phyloP scores from a whole-genome alignment of 2,329 filamentous ascomycete genomes.

The Coniochaeta prunicola region DNA sequence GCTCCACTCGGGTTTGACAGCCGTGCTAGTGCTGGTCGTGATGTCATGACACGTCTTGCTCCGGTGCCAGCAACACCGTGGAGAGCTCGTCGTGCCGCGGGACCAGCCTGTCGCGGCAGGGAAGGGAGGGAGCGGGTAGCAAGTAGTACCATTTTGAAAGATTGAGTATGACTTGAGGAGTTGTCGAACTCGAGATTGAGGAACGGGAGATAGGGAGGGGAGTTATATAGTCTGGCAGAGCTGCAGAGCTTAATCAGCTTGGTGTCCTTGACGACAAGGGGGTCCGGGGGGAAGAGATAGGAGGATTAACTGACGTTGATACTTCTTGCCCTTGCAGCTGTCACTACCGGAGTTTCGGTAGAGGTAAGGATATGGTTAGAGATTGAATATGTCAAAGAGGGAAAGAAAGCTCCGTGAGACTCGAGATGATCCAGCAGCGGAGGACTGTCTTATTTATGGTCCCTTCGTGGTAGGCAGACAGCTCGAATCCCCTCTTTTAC shows the following conservation, averaged over 20 bases:
- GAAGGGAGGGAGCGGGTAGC: slow-evolving; percentile 12
- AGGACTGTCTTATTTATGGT: slow-evolving; percentile 1
- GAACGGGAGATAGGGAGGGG: background rate
- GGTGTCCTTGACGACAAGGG: background rate
- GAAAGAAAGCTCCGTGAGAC: background rate
- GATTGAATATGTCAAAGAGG: background rate
- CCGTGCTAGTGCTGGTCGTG: slow-evolving; percentile 4
- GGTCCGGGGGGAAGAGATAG: background rate
- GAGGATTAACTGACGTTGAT: background rate
- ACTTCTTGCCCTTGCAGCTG: background rate
- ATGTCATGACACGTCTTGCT: slow-evolving; percentile 6
- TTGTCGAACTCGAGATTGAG: background rate
- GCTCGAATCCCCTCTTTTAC: background rate
- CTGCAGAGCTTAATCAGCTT: background rate
- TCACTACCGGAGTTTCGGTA: background rate
- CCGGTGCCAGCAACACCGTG: slow-evolving; percentile 7
- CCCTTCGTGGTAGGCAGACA: background rate
- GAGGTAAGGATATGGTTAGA: background rate
- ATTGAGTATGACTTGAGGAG: background rate
- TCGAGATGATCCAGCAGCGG: background rate
- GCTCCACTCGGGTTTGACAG: background rate
- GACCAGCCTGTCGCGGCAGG: slow-evolving; percentile 9
- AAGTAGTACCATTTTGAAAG: slow-evolving; percentile 15
- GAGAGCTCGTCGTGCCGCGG: slow-evolving; percentile 8
- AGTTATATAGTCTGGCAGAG: background rate